Conservation (phyloP, 1,284 basidiomycete genomes). For the Meira nashicola region DNA sequence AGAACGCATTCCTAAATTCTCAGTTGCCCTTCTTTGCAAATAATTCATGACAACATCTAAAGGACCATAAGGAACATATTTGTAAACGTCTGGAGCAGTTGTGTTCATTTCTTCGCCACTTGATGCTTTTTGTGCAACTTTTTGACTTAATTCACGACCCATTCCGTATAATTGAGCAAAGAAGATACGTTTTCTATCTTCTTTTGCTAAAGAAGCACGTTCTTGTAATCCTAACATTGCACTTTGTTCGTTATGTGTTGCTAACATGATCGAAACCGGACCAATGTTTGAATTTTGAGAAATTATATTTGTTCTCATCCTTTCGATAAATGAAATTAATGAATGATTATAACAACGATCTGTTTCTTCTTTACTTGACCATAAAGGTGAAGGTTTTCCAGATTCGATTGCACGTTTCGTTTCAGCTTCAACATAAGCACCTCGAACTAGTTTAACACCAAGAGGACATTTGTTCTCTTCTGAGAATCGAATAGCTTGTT, state of each 20-base stretch:
- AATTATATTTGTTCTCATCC: conserved; percentile 54
- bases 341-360: conserved; percentile 75
- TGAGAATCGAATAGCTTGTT: conserved; percentile 67
- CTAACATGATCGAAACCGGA: conserved; percentile 70
- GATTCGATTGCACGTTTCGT: conserved; percentile 32
- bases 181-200: conserved; percentile 62
- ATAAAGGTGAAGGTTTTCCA: conserved; percentile 54
- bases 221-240: conserved; percentile 51
- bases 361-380: conserved; percentile 62
- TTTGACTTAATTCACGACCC: conserved; percentile 69
- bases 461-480: conserved; percentile 68
- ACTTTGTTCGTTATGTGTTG: conserved; percentile 76
- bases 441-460: conserved; percentile 89
- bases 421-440: conserved; percentile 84
- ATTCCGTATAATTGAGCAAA: conserved; percentile 79
- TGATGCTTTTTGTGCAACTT: conserved; percentile 55
- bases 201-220: conserved; percentile 42
- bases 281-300: conserved; percentile 24
- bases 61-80: conserved; percentile 44
- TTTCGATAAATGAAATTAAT: conserved; percentile 62
- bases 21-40: conserved; percentile 68
- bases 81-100: conserved; percentile 58
- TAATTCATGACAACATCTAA: conserved; percentile 65
- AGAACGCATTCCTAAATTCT: conserved; percentile 57
- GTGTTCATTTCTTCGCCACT: neutral